Evolutionary conservation across 1,284 basidiomycete species (phyloP), one percentile per base, ranked within the genome.

Genomic region (Tilletiaria anomala): DNA sequence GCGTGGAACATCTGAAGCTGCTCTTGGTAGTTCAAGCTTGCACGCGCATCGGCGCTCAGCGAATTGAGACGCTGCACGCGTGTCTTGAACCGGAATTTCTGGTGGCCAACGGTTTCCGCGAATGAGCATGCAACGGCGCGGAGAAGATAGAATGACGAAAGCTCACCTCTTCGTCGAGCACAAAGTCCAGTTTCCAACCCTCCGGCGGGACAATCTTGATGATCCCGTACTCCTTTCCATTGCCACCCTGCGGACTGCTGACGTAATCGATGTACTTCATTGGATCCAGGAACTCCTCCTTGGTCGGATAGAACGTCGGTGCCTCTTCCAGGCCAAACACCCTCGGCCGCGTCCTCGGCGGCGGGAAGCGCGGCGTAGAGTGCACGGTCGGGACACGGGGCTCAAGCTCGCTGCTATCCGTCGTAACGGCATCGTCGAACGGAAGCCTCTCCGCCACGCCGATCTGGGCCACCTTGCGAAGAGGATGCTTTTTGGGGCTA

Each of bases 1-100:
- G 65, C 53, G 40, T 71, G 70, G 50, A 71, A 71, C 41, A 69
- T 62, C 70, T 89, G 89, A 32, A 99, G 76, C 69, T 94, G 88
- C 69, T 97, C 91, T 54, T 93, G 71, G 70, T 94, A 97, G 73
- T 94, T 96, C 67, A 94, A 73, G 68, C 93, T 91, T 33, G 91
- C 91, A 51, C 93, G 76, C 40, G 88, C 89, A 39, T 88, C 85
- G 12, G 93, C 93, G 70, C 94, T 91, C 55, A 99, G 87, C 51
- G 86, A 88, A 69, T 96, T 96, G 59, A 99, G 75, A 44, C 83
- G 78, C 71, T 96, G 89, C 37, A 96, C 72, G 39, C 93, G 79
- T 38, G 91, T 97, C 69, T 84, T 87, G 73, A 99, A 99, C 50
- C 83, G 82, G 70, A 88, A 89, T 45, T 73, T 73, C 83, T 91